A percentile compares a stretch with the other conserved stretches of the same genome.
Evolutionary conservation across 31 red algal species (phyloP).

Genomic region (Asparagopsis taxiformis): DNA sequence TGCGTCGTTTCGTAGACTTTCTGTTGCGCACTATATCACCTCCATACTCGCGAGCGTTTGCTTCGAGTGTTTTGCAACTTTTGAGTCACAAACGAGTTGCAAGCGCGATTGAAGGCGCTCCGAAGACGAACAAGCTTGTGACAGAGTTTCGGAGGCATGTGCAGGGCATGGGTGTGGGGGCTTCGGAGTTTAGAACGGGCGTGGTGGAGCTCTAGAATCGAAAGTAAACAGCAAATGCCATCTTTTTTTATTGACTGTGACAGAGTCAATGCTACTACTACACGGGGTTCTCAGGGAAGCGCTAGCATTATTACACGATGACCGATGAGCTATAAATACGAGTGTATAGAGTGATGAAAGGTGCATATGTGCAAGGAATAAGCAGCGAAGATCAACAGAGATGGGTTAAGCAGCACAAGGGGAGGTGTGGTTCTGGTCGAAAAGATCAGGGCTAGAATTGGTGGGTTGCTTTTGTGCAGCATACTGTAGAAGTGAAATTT

Average conservation of each 20-base stretch:
- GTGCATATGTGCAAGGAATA: neutral
- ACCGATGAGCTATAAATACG: neutral
- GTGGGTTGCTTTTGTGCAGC: neutral
- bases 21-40: slow-evolving; percentile 36
- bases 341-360: slow-evolving; percentile 1
- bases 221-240: no score
- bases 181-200: neutral
- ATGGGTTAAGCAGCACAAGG: neutral
- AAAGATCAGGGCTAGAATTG: neutral
- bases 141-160: slow-evolving; percentile 2
- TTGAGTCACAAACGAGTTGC: slow-evolving; percentile 30
- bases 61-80: slow-evolving; percentile 6
- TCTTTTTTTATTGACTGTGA: no score
- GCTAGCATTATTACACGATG: no score
- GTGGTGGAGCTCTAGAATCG: neutral
- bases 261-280: no score
- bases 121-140: neutral
- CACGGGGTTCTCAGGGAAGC: no score
- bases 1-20: slow-evolving; percentile 28
- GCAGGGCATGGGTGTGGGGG: neutral
- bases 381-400: neutral
- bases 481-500: slow-evolving; percentile 1
- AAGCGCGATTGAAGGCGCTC: slow-evolving; percentile 11
- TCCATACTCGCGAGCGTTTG: slow-evolving; percentile 18
- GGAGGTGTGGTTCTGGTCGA: neutral